Base-by-base conservation (phyloP, 257 asterid species). In the Ocimum tenuiflorum region DNA sequence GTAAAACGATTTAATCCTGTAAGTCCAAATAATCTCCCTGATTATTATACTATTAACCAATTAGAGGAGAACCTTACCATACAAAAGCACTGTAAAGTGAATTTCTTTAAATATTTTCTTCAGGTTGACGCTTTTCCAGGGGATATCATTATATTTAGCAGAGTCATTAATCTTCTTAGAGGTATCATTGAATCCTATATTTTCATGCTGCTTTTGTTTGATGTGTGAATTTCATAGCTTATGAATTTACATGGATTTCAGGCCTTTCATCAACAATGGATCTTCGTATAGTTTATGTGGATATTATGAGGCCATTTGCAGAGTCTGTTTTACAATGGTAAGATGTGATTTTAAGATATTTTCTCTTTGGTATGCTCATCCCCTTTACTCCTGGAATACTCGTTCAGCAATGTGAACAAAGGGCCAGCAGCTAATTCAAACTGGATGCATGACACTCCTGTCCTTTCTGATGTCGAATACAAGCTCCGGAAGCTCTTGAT, bases 101-200 rank as follows among this genome's bases (percentile, higher is more conserved):
- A 65, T 47, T 8, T 74, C 66, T 43, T 60, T 68, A 12, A 62
- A 43, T 31, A 53, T 58, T 55, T 58, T 79, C 52, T 73, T 68
- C 88, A 92, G 98, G 89, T 92, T 63, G 97, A 92, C 82, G 97
- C 98, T 77, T 92, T 92, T 78, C 98, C 98, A 9, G 96, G 98
- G 63, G 98, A 92, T 78, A 87, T 89, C 69, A 86, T 92, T 74
- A 92, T 92, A 81, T 92, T 92, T 79, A 73, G 91, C 65, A 82
- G 98, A 70, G 97, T 92, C 69, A 79, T 92, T 79, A 92, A 92
- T 82, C 96, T 92, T 68, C 96, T 92, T 54, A 80, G 98, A 85
- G 98, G 98, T 89, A 70, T 73, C 42, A 14, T 67, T 69, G 80
- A 45, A 43, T 67, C 67, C 36, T 57, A 1, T 19, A 19, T 39